phyloP scores from a whole-genome alignment of 2,329 filamentous ascomycete species.

The Fusarium zealandicum region DNA sequence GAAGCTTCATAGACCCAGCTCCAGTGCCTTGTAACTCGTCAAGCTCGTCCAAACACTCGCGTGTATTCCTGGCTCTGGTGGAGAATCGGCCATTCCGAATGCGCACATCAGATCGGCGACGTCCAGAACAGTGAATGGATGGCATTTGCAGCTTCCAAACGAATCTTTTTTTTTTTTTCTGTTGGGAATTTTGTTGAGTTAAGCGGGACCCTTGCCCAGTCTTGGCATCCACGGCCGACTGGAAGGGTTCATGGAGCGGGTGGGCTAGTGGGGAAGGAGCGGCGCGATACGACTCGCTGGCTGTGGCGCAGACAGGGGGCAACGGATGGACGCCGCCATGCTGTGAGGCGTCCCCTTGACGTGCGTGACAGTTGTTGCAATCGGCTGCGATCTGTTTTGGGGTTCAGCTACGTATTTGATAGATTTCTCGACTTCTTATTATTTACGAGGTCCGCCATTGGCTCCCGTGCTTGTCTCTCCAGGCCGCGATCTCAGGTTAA shows the following conservation, averaged over 20 bases:
- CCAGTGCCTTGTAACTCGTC: neutral
- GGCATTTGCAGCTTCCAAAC: neutral
- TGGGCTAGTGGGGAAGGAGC: conserved; percentile 17
- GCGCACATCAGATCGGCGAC: conserved; percentile 3
- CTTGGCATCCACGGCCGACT: conserved; percentile 21
- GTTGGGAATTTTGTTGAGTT: conserved; percentile 50
- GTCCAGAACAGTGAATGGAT: neutral
- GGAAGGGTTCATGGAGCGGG: conserved; percentile 28
- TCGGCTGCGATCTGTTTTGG: no score
- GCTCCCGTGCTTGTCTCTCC: neutral
- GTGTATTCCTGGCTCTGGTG: conserved; percentile 5
- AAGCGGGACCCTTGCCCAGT: conserved; percentile 37
- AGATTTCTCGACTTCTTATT: no score
- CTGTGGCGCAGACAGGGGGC: conserved; percentile 12
- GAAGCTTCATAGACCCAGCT: conserved; percentile 1
- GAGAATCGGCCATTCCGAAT: conserved; percentile 17
- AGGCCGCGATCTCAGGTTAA: neutral
- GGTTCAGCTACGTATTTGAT: neutral
- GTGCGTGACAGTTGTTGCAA: conserved; percentile 1
- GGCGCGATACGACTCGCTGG: conserved; percentile 16
- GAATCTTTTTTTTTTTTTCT: conserved; percentile 40
- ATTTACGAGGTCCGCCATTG: neutral
- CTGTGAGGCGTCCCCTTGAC: conserved; percentile 13
- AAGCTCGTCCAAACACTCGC: no score
- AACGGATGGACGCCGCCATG: conserved; percentile 1